phyloP scores from a whole-genome alignment of 305 asterid genomes.

The Euphrasia arctica region DNA sequence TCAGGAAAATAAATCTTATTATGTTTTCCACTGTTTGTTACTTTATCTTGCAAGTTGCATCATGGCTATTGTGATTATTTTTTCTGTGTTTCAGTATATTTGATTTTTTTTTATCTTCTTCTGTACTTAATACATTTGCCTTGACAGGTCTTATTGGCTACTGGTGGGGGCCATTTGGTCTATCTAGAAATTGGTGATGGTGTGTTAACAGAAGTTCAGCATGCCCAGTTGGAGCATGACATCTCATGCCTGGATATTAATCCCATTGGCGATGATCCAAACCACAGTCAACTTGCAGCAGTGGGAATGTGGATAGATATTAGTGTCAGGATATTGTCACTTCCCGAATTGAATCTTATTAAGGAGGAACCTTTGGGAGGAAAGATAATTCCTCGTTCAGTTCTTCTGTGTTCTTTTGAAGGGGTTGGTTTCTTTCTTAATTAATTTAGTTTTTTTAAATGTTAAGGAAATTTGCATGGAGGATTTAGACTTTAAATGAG shows the following conservation, averaged over 20 bases:
- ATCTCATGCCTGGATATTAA: slow-evolving; percentile 91
- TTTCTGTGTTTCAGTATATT: slow-evolving; percentile 2
- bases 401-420: slow-evolving; percentile 81
- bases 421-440: slow-evolving; percentile 57
- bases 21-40: slow-evolving; percentile 7
- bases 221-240: slow-evolving; percentile 75
- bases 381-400: slow-evolving; percentile 93
- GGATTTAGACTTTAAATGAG: too few relatives aligned
- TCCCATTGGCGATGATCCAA: slow-evolving; percentile 82
- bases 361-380: slow-evolving; percentile 85
- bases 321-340: slow-evolving; percentile 78
- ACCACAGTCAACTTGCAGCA: slow-evolving; percentile 73
- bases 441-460: not conserved
- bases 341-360: slow-evolving; percentile 74
- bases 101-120: slow-evolving; percentile 22
- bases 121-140: slow-evolving; percentile 21
- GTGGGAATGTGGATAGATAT: slow-evolving; percentile 94
- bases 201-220: slow-evolving; percentile 55
- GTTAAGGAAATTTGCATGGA: too few relatives aligned
- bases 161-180: slow-evolving; percentile 93
- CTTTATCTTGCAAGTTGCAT: slow-evolving; percentile 17
- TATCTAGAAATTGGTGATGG: slow-evolving; percentile 93
- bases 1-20: not conserved
- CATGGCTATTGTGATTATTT: slow-evolving; percentile 9
- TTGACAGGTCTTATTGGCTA: slow-evolving; percentile 77